Conservation (phyloP, 208 protist genomes). For the Acanthamoeba healyi region DNA sequence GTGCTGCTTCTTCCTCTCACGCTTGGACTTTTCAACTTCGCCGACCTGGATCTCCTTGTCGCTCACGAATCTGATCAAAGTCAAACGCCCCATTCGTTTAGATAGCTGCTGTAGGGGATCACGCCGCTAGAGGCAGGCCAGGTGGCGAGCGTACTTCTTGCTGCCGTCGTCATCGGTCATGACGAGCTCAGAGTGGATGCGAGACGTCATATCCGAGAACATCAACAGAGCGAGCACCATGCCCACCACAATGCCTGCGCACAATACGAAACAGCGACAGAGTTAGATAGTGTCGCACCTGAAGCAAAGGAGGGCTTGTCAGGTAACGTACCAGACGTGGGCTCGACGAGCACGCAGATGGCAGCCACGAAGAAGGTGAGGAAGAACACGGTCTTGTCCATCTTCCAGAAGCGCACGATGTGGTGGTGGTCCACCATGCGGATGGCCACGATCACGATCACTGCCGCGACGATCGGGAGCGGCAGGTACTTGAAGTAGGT, state of each 20-base stretch:
- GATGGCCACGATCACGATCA: slow-evolving; percentile 75
- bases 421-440: slow-evolving; percentile 73
- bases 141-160: background rate
- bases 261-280: too few relatives aligned
- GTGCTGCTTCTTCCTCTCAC: slow-evolving; percentile 64
- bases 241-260: slow-evolving; percentile 74
- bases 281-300: too few relatives aligned
- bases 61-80: slow-evolving; percentile 66
- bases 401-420: slow-evolving; percentile 71
- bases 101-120: too few relatives aligned
- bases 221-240: slow-evolving; percentile 77
- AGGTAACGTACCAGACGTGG: slow-evolving; percentile 51
- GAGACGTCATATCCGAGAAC: slow-evolving; percentile 74
- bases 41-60: slow-evolving; percentile 65
- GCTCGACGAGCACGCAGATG: slow-evolving; percentile 74
- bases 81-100: too few relatives aligned
- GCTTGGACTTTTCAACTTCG: slow-evolving; percentile 68
- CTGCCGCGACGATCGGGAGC: slow-evolving; percentile 73
- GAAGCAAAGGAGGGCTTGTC: too few relatives aligned
- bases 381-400: slow-evolving; percentile 75
- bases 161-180: slow-evolving; percentile 70
- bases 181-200: slow-evolving; percentile 68
- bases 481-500: slow-evolving; percentile 74
- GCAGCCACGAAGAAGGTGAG: slow-evolving; percentile 67
- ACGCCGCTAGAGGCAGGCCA: too few relatives aligned